phyloP scores from a whole-genome alignment of 2,329 filamentous ascomycete species.

The Sporothrix phasma region DNA sequence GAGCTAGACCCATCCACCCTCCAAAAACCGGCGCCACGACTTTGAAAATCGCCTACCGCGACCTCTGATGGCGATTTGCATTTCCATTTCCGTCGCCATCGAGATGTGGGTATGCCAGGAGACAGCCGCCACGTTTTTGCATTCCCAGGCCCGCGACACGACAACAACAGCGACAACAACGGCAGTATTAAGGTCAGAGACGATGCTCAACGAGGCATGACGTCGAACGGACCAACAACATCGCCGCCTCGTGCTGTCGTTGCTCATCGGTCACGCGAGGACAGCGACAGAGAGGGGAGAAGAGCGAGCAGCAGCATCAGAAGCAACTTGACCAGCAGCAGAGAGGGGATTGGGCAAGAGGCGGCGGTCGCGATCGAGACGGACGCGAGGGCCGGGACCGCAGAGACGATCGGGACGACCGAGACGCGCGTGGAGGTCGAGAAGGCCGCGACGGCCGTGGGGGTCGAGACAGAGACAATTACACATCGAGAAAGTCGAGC shows the following conservation, averaged over 20 bases:
- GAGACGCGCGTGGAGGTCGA: neutral
- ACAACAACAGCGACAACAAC: too few species aligned
- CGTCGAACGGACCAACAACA: slow-evolving; percentile 23
- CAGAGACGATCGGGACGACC: neutral
- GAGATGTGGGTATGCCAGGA: slow-evolving; percentile 35
- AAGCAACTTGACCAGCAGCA: neutral
- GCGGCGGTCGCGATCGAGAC: neutral
- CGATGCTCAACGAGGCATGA: slow-evolving; percentile 28
- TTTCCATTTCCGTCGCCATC: slow-evolving; percentile 21
- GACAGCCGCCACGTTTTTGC: slow-evolving; percentile 29
- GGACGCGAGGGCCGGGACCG: neutral
- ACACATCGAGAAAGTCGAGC: slow-evolving; percentile 20
- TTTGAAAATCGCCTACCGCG: slow-evolving; percentile 18
- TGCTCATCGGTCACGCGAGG: slow-evolving; percentile 21
- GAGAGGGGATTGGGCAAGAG: slow-evolving; percentile 12
- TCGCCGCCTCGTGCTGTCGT: slow-evolving; percentile 22
- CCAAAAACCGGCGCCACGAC: slow-evolving; percentile 10
- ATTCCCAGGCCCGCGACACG: slow-evolving; percentile 7
- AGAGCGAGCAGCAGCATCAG: slow-evolving; percentile 17
- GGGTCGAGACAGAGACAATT: slow-evolving; percentile 7
- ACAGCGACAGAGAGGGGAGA: slow-evolving; percentile 16
- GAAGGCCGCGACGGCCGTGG: slow-evolving; percentile 1
- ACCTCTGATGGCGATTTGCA: too few species aligned
- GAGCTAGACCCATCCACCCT: neutral
- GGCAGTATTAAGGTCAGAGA: too few species aligned